Conservation (phyloP, 768 basidiomycete genomes). For the Phanerodontia chrysosporium region DNA sequence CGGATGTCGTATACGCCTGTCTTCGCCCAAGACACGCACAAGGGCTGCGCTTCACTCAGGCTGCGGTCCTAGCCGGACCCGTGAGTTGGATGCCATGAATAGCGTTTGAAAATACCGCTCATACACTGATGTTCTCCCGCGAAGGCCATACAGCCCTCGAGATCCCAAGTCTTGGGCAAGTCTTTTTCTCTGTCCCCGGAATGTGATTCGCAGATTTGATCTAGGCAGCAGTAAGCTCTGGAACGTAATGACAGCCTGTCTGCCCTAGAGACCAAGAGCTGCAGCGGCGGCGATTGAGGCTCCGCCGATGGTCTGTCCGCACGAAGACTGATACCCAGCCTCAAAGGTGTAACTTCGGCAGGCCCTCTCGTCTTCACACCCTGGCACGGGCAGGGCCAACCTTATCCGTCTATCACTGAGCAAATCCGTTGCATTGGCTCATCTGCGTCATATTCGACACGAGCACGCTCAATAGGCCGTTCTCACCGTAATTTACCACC, state of each 20-base stretch:
- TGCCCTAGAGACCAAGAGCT: background rate
- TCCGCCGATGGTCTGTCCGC: background rate
- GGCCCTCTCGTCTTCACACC: background rate
- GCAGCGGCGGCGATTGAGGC: background rate
- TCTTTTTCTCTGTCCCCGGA: background rate
- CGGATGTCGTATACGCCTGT: background rate
- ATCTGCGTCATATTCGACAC: background rate
- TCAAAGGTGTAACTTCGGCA: background rate
- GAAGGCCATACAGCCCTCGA: background rate
- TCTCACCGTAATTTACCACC: slow-evolving; percentile 24
- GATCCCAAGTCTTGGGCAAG: background rate
- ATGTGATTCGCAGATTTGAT: background rate
- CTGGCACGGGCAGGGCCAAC: background rate
- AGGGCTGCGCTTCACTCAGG: background rate
- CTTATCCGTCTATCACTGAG: slow-evolving; percentile 5
- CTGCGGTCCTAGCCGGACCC: background rate
- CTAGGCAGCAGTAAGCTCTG: background rate
- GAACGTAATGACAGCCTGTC: background rate
- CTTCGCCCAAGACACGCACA: background rate
- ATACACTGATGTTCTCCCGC: background rate
- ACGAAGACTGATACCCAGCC: background rate
- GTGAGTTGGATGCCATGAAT: background rate
- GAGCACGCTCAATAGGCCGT: background rate
- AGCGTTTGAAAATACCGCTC: background rate
- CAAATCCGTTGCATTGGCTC: background rate